phyloP scores from a whole-genome alignment of 2,329 filamentous ascomycete genomes.

The Bipolaris gigantea region DNA sequence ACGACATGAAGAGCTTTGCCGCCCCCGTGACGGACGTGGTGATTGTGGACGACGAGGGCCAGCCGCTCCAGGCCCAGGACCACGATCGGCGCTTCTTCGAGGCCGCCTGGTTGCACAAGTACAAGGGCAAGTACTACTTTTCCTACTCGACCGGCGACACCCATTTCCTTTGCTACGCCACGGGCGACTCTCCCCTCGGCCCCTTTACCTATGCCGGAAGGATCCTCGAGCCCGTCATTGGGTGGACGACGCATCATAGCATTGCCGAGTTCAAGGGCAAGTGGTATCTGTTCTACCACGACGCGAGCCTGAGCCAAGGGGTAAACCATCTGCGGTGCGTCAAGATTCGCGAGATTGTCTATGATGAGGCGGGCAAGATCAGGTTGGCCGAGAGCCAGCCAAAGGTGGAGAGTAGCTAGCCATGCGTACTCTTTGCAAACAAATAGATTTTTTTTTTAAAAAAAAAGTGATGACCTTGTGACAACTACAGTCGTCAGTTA shows the following conservation, averaged over 20 bases:
- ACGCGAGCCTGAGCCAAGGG: constrained; percentile 68
- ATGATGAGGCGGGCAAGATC: constrained; percentile 68
- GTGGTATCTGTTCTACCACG: constrained; percentile 79
- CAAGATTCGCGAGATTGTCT: constrained; percentile 74
- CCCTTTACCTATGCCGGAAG: constrained; percentile 73
- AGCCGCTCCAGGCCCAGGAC: constrained; percentile 64
- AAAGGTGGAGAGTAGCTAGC: constrained; percentile 15
- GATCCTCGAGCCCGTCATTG: constrained; percentile 74
- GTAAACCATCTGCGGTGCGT: constrained; percentile 73
- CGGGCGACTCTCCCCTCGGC: constrained; percentile 64
- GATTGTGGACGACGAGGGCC: constrained; percentile 63
- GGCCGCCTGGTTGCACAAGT: constrained; percentile 78
- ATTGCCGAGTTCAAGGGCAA: constrained; percentile 72
- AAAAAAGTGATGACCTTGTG: too few species aligned
- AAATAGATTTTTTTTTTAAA: too few species aligned
- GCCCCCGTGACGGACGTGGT: constrained; percentile 60
- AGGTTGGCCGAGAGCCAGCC: constrained; percentile 39
- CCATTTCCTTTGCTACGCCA: constrained; percentile 72
- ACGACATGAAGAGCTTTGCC: constrained; percentile 67
- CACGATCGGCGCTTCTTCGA: constrained; percentile 79
- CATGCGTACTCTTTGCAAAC: too few species aligned
- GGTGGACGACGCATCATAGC: constrained; percentile 82
- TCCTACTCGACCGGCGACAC: constrained; percentile 78
- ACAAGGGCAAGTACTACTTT: constrained; percentile 70
- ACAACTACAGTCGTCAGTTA: too few species aligned